These are phyloP conservation scores for Pleomassaria siparia DNA, from an alignment of 2,329 filamentous ascomycete species.

Conservation along the genomic window DNA sequence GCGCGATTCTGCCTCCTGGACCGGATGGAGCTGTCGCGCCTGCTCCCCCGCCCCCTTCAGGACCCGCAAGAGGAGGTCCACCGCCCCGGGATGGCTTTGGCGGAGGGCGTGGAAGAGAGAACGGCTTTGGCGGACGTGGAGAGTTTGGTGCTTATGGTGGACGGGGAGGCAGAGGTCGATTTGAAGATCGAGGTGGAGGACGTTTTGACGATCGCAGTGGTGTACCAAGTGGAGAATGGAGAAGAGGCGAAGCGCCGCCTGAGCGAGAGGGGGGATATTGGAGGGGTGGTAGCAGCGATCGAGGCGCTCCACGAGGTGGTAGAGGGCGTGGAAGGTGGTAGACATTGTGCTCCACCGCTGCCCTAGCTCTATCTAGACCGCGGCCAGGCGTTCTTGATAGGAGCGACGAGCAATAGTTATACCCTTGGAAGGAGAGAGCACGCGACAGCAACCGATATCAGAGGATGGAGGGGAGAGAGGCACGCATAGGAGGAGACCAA, in stretches of 20 bases:
- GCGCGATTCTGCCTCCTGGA: conserved; percentile 75
- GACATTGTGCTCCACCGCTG: neutral
- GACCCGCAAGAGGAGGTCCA: conserved; percentile 28
- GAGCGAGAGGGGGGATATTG: conserved; percentile 47
- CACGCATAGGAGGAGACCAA: no score
- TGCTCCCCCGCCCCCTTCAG: conserved; percentile 52
- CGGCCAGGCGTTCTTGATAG: no score
- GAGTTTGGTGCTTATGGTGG: conserved; percentile 39
- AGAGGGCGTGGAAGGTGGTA: conserved; percentile 2
- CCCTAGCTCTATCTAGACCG: no score
- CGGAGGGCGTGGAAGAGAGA: conserved; percentile 28
- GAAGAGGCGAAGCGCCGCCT: conserved; percentile 64
- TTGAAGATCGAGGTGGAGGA: conserved; percentile 41
- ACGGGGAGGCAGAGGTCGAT: conserved; percentile 39
- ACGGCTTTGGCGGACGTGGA: conserved; percentile 37
- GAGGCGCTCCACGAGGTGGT: conserved; percentile 23
- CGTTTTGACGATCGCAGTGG: conserved; percentile 43
- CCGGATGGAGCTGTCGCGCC: conserved; percentile 71
- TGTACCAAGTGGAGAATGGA: conserved; percentile 64
- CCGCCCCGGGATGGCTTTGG: conserved; percentile 27
- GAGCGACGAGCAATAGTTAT: no score
- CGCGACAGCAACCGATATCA: no score
- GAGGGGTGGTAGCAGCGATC: conserved; percentile 38
- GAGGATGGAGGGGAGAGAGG: no score
- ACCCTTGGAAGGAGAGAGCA: no score